Percentiles rank a stretch among this genome's conserved stretches.
Evolutionary conservation across 1,284 basidiomycete species (phyloP).

Genomic region (Ganoderma boninense): DNA sequence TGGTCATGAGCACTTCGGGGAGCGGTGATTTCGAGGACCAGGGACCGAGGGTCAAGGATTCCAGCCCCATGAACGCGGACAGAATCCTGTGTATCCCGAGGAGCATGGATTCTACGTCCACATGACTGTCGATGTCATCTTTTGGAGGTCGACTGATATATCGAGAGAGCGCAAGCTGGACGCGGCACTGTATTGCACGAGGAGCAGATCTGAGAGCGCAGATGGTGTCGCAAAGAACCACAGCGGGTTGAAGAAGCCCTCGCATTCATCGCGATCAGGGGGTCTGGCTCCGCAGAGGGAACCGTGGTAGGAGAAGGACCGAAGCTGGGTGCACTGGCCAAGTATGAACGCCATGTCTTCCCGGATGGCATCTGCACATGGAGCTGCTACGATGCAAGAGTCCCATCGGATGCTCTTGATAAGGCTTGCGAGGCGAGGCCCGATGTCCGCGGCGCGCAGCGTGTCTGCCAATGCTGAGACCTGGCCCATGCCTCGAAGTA

Average conservation of each 20-base stretch:
- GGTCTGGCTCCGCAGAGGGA: neutral
- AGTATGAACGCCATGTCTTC: conserved; percentile 11
- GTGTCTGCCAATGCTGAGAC: conserved; percentile 11
- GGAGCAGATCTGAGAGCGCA: neutral
- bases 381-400: neutral
- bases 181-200: neutral
- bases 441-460: neutral
- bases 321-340: neutral
- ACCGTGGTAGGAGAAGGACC: conserved; percentile 4
- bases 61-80: too few species aligned
- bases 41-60: neutral
- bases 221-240: conserved; percentile 1
- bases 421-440: neutral
- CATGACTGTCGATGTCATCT: too few species aligned
- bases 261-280: neutral
- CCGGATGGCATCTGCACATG: conserved; percentile 5
- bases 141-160: neutral
- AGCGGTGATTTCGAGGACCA: neutral
- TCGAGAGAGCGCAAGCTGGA: neutral
- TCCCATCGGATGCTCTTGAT: conserved; percentile 12
- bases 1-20: neutral
- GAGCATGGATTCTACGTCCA: neutral
- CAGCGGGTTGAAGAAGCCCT: conserved; percentile 6
- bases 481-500: conserved; percentile 18
- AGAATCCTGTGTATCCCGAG: neutral